Evolutionary conservation across 1,139 yeast species (phyloP).

Genomic region (Zygosaccharomyces sapae): DNA sequence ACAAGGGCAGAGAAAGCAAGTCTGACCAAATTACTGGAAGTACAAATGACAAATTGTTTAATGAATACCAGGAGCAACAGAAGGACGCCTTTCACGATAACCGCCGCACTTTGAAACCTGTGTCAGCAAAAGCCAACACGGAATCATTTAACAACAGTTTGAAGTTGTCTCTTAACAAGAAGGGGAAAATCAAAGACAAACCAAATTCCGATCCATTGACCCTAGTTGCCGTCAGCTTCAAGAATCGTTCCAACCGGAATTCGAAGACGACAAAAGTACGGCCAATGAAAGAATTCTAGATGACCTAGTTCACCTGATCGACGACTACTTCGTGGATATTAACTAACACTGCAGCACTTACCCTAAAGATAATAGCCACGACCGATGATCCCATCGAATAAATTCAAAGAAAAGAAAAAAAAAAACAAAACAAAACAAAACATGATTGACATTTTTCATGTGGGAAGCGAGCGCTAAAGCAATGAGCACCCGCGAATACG

Average conservation of each 20-base stretch:
- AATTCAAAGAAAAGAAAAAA: no score
- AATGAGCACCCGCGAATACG: no score
- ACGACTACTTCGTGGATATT: conserved; percentile 3
- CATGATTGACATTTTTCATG: no score
- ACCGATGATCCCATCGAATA: no score
- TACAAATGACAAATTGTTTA: not conserved
- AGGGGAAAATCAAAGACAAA: not conserved
- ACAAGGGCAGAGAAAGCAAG: not conserved
- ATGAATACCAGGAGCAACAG: no score
- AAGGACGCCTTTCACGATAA: not conserved
- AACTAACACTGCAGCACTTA: no score
- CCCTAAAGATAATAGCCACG: no score
- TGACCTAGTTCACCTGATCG: conserved; percentile 9
- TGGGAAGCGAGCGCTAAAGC: no score
- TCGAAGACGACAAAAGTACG: not conserved
- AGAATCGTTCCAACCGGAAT: not conserved
- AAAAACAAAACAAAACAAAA: no score
- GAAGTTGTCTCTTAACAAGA: not conserved
- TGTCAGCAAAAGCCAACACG: not conserved
- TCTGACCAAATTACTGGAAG: not conserved
- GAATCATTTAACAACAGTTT: not conserved
- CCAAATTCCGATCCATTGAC: not conserved
- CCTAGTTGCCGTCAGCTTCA: not conserved
- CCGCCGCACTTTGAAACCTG: not conserved
- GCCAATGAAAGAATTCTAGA: conserved; percentile 6